These are phyloP conservation scores for Botryosphaeria agaves DNA, from an alignment of 2,329 filamentous ascomycete genomes.

Conservation along the genomic window DNA sequence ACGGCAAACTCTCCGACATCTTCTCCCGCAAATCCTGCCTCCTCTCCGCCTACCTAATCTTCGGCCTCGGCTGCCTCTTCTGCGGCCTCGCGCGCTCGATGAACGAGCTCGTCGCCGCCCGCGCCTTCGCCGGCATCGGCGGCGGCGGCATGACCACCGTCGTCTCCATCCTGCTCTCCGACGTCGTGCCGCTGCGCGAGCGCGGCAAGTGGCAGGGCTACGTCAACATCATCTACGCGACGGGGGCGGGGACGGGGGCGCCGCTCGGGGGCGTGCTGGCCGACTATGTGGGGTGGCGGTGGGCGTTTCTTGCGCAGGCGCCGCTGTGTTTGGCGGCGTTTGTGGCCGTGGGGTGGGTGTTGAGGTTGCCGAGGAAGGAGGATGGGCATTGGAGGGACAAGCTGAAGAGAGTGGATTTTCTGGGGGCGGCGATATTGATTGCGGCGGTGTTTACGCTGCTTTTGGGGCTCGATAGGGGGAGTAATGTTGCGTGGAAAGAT, in stretches of 20 bases:
- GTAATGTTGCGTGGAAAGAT: slow-evolving; percentile 51
- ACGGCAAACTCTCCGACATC: slow-evolving; percentile 53
- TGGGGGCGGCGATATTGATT: slow-evolving; percentile 50
- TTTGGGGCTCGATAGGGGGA: slow-evolving; percentile 54
- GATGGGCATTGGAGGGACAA: slow-evolving; percentile 47
- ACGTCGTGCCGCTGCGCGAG: slow-evolving; percentile 51
- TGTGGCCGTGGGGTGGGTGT: slow-evolving; percentile 40
- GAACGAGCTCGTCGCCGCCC: slow-evolving; percentile 45
- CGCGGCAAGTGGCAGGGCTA: slow-evolving; percentile 59
- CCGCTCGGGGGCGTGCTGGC: slow-evolving; percentile 55
- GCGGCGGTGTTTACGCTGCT: slow-evolving; percentile 48
- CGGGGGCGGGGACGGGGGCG: slow-evolving; percentile 50
- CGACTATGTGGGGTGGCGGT: slow-evolving; percentile 59
- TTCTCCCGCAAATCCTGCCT: slow-evolving; percentile 51
- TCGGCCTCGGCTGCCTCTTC: slow-evolving; percentile 44
- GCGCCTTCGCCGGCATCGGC: slow-evolving; percentile 46
- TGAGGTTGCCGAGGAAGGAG: slow-evolving; percentile 42
- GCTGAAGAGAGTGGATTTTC: slow-evolving; percentile 52
- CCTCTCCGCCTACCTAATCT: slow-evolving; percentile 45
- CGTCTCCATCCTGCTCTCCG: slow-evolving; percentile 50
- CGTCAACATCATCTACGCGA: slow-evolving; percentile 54
- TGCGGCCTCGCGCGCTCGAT: slow-evolving; percentile 49
- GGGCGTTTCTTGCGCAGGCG: slow-evolving; percentile 56
- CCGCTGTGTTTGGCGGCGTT: slow-evolving; percentile 52
- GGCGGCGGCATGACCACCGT: slow-evolving; percentile 57